These are phyloP conservation scores for Taiozyma sp. DNA, from an alignment of 1,139 yeast species.

Conservation along the genomic window DNA sequence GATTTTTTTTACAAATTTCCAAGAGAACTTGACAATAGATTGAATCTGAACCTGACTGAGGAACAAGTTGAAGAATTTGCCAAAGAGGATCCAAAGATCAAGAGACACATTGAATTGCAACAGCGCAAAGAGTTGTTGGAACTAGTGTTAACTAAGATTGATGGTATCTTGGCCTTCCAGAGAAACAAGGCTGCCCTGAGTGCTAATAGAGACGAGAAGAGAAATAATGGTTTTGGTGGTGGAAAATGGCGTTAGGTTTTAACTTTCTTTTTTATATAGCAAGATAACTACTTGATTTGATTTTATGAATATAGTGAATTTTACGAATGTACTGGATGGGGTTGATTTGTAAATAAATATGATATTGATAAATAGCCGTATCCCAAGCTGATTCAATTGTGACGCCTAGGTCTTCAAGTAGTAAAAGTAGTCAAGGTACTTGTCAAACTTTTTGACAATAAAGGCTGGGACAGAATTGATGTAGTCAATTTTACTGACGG, in stretches of 20 bases:
- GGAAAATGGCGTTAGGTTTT: conserved; percentile 7
- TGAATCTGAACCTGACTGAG: conserved; percentile 51
- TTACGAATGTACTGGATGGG: not conserved
- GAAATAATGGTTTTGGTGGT: not conserved
- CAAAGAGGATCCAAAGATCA: conserved; percentile 88
- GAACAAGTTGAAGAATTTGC: conserved; percentile 89
- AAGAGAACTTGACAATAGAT: conserved; percentile 75
- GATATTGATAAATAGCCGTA: not conserved
- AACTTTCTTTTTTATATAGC: not conserved
- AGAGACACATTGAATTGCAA: conserved; percentile 87
- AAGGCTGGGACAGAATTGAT: conserved; percentile 8
- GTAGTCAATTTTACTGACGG: conserved; percentile 9
- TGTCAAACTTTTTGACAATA: conserved; percentile 15
- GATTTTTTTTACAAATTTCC: conserved; percentile 97
- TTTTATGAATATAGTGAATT: not conserved
- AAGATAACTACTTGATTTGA: not conserved
- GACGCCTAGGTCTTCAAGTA: conserved; percentile 1
- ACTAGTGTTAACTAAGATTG: conserved; percentile 78
- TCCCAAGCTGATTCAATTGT: not conserved
- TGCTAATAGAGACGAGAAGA: not conserved
- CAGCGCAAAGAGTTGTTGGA: conserved; percentile 86
- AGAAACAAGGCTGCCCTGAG: conserved; percentile 30
- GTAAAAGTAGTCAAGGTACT: conserved; percentile 13
- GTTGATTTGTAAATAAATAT: not conserved
- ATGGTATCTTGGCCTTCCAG: conserved; percentile 77